Evolutionary conservation across 805 yeast genomes (phyloP).

Genomic region (Ogataea trehalophila): DNA sequence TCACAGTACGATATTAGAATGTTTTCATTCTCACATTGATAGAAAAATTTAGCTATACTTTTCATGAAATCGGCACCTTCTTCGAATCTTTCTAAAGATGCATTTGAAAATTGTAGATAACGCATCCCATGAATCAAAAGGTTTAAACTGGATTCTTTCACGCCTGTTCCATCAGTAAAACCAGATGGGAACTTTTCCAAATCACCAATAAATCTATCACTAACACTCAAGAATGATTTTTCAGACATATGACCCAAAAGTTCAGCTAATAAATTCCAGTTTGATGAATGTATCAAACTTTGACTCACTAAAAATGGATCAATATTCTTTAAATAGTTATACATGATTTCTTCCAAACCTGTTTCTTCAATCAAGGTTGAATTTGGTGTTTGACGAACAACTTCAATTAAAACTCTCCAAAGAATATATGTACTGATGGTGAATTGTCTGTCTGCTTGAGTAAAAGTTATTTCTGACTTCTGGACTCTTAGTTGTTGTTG

Average conservation of each 20-base stretch:
- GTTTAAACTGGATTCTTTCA: conserved; percentile 50
- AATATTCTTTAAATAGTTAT: conserved; percentile 80
- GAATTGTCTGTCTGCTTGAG: conserved; percentile 83
- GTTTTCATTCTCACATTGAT: conserved; percentile 56
- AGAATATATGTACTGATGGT: conserved; percentile 81
- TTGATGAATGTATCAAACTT: conserved; percentile 76
- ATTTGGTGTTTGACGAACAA: conserved; percentile 81
- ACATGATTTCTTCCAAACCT: conserved; percentile 87
- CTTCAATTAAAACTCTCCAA: conserved; percentile 88
- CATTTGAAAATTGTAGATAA: conserved; percentile 68
- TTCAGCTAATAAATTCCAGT: conserved; percentile 90
- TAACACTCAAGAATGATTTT: conserved; percentile 76
- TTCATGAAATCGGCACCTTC: conserved; percentile 89
- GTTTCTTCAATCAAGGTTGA: conserved; percentile 71
- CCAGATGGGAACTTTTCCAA: conserved; percentile 71
- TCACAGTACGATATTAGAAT: conserved; percentile 79
- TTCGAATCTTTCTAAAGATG: conserved; percentile 86
- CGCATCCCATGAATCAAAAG: conserved; percentile 89
- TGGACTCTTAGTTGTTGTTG: conserved; percentile 26
- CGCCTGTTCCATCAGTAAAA: conserved; percentile 30
- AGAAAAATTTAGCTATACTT: conserved; percentile 80
- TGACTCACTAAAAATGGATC: conserved; percentile 69
- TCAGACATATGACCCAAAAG: conserved; percentile 88
- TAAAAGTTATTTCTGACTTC: conserved; percentile 58
- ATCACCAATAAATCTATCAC: conserved; percentile 91